A percentile compares a stretch with the other conserved stretches of the same genome.
These are phyloP conservation scores for Nicotiana otophora DNA, from an alignment of 257 asterid genomes.

Conservation along the genomic window DNA sequence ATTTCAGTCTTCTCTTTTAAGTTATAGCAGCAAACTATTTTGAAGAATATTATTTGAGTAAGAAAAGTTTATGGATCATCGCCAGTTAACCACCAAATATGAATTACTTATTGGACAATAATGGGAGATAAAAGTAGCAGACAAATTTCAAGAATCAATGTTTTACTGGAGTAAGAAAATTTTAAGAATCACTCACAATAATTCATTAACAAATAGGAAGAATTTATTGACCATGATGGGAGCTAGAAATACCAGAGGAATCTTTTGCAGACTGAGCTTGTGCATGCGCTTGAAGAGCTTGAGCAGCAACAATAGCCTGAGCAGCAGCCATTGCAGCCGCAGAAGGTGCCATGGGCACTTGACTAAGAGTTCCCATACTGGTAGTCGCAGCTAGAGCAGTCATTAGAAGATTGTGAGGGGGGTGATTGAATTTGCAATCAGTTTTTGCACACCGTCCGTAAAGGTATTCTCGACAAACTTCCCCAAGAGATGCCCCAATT, in stretches of 20 bases:
- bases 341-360: constrained; percentile 98
- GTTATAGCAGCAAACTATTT: not conserved
- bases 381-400: constrained; percentile 76
- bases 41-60: not conserved
- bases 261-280: constrained; percentile 53
- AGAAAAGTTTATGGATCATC: constrained; percentile 1
- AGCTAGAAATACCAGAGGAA: constrained; percentile 43
- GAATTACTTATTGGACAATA: constrained; percentile 3
- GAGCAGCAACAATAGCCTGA: constrained; percentile 99
- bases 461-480: constrained; percentile 86
- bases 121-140: not conserved
- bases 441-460: constrained; percentile 75
- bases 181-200: not conserved
- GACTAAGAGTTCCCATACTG: constrained; percentile 75
- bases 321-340: constrained; percentile 99
- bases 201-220: not conserved
- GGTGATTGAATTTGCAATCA: constrained; percentile 81
- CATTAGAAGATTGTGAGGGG: constrained; percentile 84
- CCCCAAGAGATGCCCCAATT: constrained; percentile 84
- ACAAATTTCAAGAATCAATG: not conserved
- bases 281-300: constrained; percentile 96
- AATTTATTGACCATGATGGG: not conserved
- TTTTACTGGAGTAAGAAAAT: not conserved
- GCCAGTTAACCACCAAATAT: not conserved
- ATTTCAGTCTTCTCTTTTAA: not conserved